Evolutionary conservation across 345 rosid genomes (phyloP), one percentile per base, ranked within the genome.

Genomic region (Combretum micranthum): DNA sequence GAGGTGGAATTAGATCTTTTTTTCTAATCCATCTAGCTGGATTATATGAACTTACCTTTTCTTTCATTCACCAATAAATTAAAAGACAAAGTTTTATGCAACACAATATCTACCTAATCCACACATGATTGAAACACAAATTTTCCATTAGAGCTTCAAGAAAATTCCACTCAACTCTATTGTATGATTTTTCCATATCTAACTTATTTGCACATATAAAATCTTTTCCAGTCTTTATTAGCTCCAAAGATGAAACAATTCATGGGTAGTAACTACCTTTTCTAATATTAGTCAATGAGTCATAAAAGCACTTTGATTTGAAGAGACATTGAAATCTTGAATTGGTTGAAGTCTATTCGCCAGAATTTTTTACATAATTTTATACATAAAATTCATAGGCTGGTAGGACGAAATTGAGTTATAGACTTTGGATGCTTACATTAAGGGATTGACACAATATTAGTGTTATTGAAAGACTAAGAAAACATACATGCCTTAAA

Each of bases 101-200:
- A 20, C 10, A 17, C 54, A 2, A 14, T 4, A 52, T 32, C 42
- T 6, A 2, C 15, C 32, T 23, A 26, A 52, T 32, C 13, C 7
- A 13, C 3, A 0, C 1, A 0, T 32, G 20, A 12, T 2, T 1
- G 19, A 53, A 0, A 12, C 20, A 16, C 32, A 3, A 0, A 6
- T 1, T 22, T 4, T 52, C 22, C 0, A 5, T 22, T 0, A 37
- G 15, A 52, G 13, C 14, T 20, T 52, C 0, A 1, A 0, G 22
- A 15, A 52, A 16, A 53, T 23, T 44, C 8, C 21, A 12, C 23
- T 53, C 20, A 22, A 32, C 11, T 12, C 11, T 0, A 10, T 53
- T 0, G 1, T n/a, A 16, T 39, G 4, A 3, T 53, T 26, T 53
- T 1, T 1, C 2, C 2, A 1, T 7, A 52, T 52, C 42, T 15